phyloP scores from a whole-genome alignment of 2,329 filamentous ascomycete species.

The Ophiocordyceps unilateralis region DNA sequence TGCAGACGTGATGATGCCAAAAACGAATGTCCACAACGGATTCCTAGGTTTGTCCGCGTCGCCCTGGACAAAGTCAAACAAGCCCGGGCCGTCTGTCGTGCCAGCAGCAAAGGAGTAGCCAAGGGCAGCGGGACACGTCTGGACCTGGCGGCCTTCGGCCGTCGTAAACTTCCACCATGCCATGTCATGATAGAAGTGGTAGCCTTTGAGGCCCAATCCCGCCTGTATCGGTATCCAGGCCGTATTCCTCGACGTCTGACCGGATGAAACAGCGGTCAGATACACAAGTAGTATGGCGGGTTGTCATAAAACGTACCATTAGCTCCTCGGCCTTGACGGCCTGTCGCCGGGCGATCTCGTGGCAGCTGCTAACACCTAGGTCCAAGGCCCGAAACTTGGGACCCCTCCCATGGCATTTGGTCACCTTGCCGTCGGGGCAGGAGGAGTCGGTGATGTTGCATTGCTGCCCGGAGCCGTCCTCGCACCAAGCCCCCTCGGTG shows the following conservation, averaged over 20 bases:
- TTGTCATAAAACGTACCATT: slow-evolving; percentile 12
- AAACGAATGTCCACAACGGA: slow-evolving; percentile 58
- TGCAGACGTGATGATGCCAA: slow-evolving; percentile 53
- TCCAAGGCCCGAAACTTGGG: slow-evolving; percentile 52
- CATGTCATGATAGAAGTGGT: slow-evolving; percentile 77
- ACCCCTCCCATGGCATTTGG: slow-evolving; percentile 57
- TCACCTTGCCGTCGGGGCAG: slow-evolving; percentile 51
- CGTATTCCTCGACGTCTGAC: slow-evolving; percentile 34
- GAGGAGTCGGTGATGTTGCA: slow-evolving; percentile 72
- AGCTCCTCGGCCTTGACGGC: slow-evolving; percentile 34
- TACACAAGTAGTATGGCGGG: neutral
- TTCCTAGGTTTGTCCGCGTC: slow-evolving; percentile 42
- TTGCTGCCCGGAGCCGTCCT: slow-evolving; percentile 57
- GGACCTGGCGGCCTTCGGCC: slow-evolving; percentile 50
- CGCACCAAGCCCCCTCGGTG: slow-evolving; percentile 71
- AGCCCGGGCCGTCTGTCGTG: slow-evolving; percentile 78
- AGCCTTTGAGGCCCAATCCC: slow-evolving; percentile 47
- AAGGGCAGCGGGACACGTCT: slow-evolving; percentile 71
- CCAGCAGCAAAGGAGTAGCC: slow-evolving; percentile 89
- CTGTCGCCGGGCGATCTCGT: slow-evolving; percentile 58
- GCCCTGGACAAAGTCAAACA: slow-evolving; percentile 87
- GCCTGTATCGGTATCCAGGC: slow-evolving; percentile 36
- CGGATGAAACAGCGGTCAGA: neutral
- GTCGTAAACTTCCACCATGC: slow-evolving; percentile 56
- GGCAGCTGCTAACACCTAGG: slow-evolving; percentile 55